Percentiles rank a stretch among this genome's conserved stretches.
phyloP scores from a whole-genome alignment of 257 asterid genomes.

The Primulina huaijiensis region DNA sequence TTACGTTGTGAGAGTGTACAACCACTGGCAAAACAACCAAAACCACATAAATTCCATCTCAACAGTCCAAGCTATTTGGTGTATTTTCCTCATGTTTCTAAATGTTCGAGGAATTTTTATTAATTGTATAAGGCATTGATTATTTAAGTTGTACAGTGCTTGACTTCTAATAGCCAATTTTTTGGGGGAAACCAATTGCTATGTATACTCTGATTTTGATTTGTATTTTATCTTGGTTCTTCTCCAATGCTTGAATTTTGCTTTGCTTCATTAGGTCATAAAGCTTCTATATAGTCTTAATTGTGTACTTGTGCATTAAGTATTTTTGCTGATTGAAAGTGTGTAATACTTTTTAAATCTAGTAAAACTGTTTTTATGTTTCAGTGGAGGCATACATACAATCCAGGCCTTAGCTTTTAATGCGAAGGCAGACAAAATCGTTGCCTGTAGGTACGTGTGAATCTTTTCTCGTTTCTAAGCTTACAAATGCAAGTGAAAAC shows the following conservation, averaged over 20 bases:
- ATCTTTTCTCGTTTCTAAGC: conserved; percentile 17
- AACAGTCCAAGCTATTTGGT: too few species aligned
- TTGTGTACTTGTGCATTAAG: conserved; percentile 15
- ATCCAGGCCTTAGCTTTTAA: conserved; percentile 83
- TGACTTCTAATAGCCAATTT: too few species aligned
- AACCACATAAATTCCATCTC: too few species aligned
- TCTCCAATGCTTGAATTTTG: conserved; percentile 1
- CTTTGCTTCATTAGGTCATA: conserved; percentile 5
- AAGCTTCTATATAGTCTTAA: background rate
- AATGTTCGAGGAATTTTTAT: too few species aligned
- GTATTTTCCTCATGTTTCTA: too few species aligned
- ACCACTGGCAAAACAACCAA: too few species aligned
- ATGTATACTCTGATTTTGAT: background rate
- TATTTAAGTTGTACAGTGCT: too few species aligned
- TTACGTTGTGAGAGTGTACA: too few species aligned
- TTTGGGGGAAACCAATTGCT: background rate
- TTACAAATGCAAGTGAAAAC: conserved; percentile 4
- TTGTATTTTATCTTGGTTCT: conserved; percentile 6
- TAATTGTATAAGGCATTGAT: too few species aligned
- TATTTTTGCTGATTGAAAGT: background rate
- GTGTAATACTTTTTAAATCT: conserved; percentile 3
- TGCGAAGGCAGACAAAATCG: conserved; percentile 76
- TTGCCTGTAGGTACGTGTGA: conserved; percentile 72
- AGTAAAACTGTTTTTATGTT: conserved; percentile 12
- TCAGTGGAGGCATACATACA: conserved; percentile 81